Evolutionary conservation across 176 grass and related monocot genomes (phyloP).

Genomic region (Dendrocalamus sinicus): DNA sequence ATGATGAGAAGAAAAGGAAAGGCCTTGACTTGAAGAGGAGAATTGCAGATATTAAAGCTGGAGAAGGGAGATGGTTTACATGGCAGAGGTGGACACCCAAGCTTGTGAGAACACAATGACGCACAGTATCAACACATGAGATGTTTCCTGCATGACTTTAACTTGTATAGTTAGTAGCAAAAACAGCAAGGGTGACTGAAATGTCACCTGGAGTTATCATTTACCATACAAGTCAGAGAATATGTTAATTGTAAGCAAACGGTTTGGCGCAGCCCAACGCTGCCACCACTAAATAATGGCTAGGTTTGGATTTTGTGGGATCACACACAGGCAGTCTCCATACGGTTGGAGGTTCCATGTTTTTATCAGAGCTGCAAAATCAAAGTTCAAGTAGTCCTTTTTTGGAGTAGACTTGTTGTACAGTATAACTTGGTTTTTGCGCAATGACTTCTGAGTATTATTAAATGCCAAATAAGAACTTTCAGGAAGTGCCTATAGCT

Average conservation of each 20-base stretch:
- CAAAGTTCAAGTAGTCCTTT: conserved; percentile 33
- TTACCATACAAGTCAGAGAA: conserved; percentile 21
- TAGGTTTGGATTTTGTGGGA: conserved; percentile 20
- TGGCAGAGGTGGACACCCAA: conserved; percentile 77
- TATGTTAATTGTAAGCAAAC: conserved; percentile 30
- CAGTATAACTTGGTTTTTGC: conserved; percentile 36
- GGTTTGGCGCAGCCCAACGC: conserved; percentile 1
- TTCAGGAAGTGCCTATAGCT: conserved; percentile 30
- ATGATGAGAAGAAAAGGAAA: conserved; percentile 57
- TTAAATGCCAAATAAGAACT: conserved; percentile 36
- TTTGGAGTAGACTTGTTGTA: conserved; percentile 32
- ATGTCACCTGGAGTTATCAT: conserved; percentile 16
- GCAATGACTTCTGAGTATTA: conserved; percentile 21
- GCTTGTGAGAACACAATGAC: conserved; percentile 83
- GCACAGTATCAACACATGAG: conserved; percentile 5
- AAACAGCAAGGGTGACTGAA: conserved; percentile 30
- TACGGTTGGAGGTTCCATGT: conserved; percentile 12
- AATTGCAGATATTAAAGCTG: conserved; percentile 55
- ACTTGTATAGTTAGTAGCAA: conserved; percentile 26
- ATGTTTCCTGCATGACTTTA: conserved; percentile 39
- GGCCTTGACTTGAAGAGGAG: conserved; percentile 63
- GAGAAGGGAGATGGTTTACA: conserved; percentile 66
- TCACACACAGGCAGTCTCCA: conserved; percentile 1
- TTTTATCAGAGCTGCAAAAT: conserved; percentile 32
- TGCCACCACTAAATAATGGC: conserved; percentile 27